phyloP scores from a whole-genome alignment of 2,329 filamentous ascomycete species.

The Setomelanomma holmii region DNA sequence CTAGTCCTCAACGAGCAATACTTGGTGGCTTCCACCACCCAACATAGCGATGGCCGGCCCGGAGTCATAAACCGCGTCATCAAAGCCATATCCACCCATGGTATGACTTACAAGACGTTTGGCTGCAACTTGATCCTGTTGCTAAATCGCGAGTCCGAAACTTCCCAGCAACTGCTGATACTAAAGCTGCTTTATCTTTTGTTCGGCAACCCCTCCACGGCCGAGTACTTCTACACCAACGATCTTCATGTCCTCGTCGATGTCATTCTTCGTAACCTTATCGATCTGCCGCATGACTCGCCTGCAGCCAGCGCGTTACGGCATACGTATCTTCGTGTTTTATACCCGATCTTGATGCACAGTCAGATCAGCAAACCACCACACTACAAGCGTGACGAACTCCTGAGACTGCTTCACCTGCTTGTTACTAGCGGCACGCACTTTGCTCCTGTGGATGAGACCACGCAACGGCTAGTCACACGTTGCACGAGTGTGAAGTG shows the following conservation, averaged over 20 bases:
- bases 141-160: slow-evolving; percentile 91
- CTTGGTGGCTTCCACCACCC: slow-evolving; percentile 72
- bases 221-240: slow-evolving; percentile 99
- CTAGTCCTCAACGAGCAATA: slow-evolving; percentile 98
- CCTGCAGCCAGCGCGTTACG: slow-evolving; percentile 64
- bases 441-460: slow-evolving; percentile 82
- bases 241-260: slow-evolving; percentile 93
- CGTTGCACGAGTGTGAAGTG: slow-evolving; percentile 77
- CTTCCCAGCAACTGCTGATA: slow-evolving; percentile 92
- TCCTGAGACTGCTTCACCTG: slow-evolving; percentile 76
- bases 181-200: slow-evolving; percentile 93
- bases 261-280: slow-evolving; percentile 94
- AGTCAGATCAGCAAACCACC: slow-evolving; percentile 87
- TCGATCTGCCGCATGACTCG: slow-evolving; percentile 88
- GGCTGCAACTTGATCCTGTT: slow-evolving; percentile 97
- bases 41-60: slow-evolving; percentile 48
- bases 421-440: slow-evolving; percentile 71
- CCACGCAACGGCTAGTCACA: slow-evolving; percentile 76
- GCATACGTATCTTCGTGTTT: slow-evolving; percentile 92
- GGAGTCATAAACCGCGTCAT: slow-evolving; percentile 90
- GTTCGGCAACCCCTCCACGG: slow-evolving; percentile 88
- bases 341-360: slow-evolving; percentile 88
- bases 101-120: slow-evolving; percentile 86
- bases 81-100: slow-evolving; percentile 84
- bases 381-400: slow-evolving; percentile 89